Evolutionary conservation across 495 filamentous ascomycete species (phyloP).

Genomic region (Copromyces sp.): DNA sequence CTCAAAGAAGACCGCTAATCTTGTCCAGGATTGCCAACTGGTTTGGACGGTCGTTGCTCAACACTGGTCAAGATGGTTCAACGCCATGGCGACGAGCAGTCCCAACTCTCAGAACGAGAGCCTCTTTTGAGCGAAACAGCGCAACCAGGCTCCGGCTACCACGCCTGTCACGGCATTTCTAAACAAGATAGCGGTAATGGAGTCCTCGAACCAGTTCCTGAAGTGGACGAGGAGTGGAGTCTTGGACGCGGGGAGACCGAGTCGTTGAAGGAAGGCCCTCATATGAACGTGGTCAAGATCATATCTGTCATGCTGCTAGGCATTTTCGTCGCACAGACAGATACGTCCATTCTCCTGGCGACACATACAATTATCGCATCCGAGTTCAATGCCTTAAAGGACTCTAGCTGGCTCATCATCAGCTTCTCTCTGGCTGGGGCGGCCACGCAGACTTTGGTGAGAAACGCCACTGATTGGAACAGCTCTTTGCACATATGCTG

Average conservation of each 20-base stretch:
- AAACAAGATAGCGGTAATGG: neutral
- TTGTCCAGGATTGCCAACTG: neutral
- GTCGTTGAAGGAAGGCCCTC: neutral
- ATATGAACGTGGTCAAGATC: constrained; percentile 9
- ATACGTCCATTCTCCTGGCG: constrained; percentile 53
- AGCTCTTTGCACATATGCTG: neutral
- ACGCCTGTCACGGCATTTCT: neutral
- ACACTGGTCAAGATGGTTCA: neutral
- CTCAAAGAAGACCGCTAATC: neutral
- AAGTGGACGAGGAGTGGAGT: constrained; percentile 11
- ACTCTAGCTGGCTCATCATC: constrained; percentile 59
- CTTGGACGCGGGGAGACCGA: constrained; percentile 1
- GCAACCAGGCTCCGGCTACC: neutral
- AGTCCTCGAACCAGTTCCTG: neutral
- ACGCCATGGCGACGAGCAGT: neutral
- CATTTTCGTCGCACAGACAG: constrained; percentile 54
- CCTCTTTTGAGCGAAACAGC: neutral
- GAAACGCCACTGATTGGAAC: constrained; percentile 1
- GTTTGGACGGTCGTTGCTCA: neutral
- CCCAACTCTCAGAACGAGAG: neutral
- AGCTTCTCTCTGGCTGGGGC: constrained; percentile 51
- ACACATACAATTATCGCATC: constrained; percentile 54
- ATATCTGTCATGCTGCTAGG: constrained; percentile 36
- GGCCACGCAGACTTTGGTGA: constrained; percentile 47
- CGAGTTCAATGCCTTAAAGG: constrained; percentile 49